These are phyloP conservation scores for Clavispora asparagi DNA, from an alignment of 805 yeast species.

Conservation along the genomic window DNA sequence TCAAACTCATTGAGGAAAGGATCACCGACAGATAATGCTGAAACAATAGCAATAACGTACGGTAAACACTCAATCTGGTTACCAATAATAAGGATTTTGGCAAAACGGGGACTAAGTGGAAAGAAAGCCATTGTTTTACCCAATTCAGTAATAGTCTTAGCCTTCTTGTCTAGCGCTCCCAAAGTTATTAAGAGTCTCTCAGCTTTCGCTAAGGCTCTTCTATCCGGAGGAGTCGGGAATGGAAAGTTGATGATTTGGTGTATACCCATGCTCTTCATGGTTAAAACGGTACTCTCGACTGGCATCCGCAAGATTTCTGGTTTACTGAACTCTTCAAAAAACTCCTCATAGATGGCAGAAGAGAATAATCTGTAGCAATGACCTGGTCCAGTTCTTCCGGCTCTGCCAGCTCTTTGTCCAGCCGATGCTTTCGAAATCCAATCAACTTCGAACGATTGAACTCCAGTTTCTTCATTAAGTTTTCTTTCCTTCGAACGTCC, in stretches of 20 bases:
- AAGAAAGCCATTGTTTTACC: constrained; percentile 86
- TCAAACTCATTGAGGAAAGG: constrained; percentile 78
- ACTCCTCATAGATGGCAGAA: constrained; percentile 88
- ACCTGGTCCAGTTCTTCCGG: constrained; percentile 98
- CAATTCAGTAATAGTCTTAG: constrained; percentile 59
- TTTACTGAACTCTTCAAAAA: constrained; percentile 71
- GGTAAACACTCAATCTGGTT: constrained; percentile 83
- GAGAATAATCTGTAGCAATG: constrained; percentile 91
- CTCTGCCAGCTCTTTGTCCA: constrained; percentile 93
- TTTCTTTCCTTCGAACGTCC: constrained; percentile 90
- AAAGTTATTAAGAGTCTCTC: constrained; percentile 60
- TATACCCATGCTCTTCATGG: constrained; percentile 97
- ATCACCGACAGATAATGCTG: constrained; percentile 90
- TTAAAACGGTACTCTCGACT: constrained; percentile 88
- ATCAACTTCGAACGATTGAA: constrained; percentile 84
- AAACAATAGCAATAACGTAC: constrained; percentile 84
- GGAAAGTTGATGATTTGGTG: constrained; percentile 89
- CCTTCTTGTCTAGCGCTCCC: constrained; percentile 65
- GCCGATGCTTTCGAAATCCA: constrained; percentile 97
- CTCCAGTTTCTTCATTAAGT: constrained; percentile 77
- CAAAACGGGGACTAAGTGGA: constrained; percentile 90
- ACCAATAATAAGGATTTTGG: constrained; percentile 84
- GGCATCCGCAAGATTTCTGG: constrained; percentile 97
- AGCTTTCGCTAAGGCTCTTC: constrained; percentile 55
- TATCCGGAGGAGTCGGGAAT: constrained; percentile 89